phyloP scores from a whole-genome alignment of 331 rosid species.

The Prunus yedoensis region DNA sequence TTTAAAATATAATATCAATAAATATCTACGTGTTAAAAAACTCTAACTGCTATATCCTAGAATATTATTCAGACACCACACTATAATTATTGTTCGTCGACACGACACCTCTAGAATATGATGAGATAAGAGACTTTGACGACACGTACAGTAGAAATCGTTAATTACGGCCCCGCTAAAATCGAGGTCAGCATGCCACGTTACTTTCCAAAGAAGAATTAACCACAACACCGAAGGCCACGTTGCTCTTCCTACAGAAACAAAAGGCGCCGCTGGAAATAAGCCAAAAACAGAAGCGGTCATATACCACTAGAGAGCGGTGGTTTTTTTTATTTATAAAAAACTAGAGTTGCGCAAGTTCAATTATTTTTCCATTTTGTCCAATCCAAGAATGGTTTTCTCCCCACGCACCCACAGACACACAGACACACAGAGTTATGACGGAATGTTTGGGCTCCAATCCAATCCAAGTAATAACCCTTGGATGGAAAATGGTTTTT shows the following conservation, averaged over 20 bases:
- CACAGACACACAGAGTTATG: not conserved
- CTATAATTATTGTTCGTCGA: too few relatives aligned
- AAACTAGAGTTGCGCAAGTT: not conserved
- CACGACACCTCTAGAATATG: too few relatives aligned
- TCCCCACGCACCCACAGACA: too few relatives aligned
- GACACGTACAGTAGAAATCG: too few relatives aligned
- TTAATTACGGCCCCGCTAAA: not conserved
- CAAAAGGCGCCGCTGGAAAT: not conserved
- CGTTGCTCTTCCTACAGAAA: not conserved
- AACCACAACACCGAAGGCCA: not conserved
- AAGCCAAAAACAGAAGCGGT: not conserved
- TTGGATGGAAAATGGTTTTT: not conserved
- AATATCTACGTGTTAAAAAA: too few relatives aligned
- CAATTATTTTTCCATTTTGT: not conserved
- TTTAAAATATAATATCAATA: too few relatives aligned
- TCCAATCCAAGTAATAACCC: not conserved
- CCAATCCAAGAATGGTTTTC: not conserved
- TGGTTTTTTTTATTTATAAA: not conserved
- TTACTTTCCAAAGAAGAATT: not conserved
- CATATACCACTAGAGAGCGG: not conserved
- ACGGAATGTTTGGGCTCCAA: not conserved
- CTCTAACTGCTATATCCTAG: too few relatives aligned
- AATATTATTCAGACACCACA: too few relatives aligned
- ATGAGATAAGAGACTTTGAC: too few relatives aligned
- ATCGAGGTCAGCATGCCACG: not conserved